These are phyloP conservation scores for Trichoderma citrinoviride DNA, from an alignment of 2,329 filamentous ascomycete species.

Conservation along the genomic window DNA sequence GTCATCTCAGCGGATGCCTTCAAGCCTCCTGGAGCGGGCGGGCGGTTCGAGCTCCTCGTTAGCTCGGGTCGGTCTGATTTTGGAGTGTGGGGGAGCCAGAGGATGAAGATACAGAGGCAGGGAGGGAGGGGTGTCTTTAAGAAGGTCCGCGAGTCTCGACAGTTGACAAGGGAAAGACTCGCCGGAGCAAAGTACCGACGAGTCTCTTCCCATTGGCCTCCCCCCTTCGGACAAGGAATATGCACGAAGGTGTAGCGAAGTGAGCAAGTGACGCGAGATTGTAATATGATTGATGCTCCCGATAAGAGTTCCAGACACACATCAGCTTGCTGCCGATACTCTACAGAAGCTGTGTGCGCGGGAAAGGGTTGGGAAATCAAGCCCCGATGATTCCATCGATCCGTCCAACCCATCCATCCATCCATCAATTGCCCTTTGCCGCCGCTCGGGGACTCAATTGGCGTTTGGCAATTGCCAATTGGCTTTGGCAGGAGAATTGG, in stretches of 20 bases:
- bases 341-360: no score
- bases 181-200: not conserved
- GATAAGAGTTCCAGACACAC: not conserved
- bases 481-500: not conserved
- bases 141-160: not conserved
- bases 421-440: not conserved
- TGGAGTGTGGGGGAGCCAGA: slow-evolving; percentile 9
- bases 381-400: not conserved
- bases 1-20: slow-evolving; percentile 20
- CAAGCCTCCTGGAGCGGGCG: slow-evolving; percentile 7
- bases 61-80: slow-evolving; percentile 8
- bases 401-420: not conserved
- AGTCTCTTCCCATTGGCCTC: not conserved
- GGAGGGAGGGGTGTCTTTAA: slow-evolving; percentile 9
- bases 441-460: not conserved
- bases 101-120: not conserved
- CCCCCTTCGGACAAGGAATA: not conserved
- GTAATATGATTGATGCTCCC: not conserved
- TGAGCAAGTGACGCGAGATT: not conserved
- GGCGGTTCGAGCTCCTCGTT: slow-evolving; percentile 9
- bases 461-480: not conserved
- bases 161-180: not conserved
- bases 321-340: no score
- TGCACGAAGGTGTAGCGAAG: no score
- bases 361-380: not conserved